These are phyloP conservation scores for Coemansia sp. DNA, from an alignment of 192 early-diverging fungal genomes.

Conservation along the genomic window DNA sequence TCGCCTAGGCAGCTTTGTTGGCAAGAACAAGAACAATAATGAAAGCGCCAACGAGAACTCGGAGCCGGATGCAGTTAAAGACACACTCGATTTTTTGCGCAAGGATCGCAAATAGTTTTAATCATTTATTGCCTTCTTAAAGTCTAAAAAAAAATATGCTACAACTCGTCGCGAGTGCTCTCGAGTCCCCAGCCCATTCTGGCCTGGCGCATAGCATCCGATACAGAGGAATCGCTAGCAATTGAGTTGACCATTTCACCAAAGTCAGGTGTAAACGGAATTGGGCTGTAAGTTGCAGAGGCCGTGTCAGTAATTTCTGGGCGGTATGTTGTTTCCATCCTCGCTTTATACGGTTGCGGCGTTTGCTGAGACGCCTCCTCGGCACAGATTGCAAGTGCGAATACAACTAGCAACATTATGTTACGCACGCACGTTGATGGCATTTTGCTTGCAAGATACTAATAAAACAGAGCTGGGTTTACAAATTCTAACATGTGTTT, in stretches of 20 bases:
- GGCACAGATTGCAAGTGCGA: background rate
- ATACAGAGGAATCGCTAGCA: conserved; percentile 34
- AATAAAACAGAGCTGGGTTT: background rate
- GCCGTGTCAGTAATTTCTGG: conserved; percentile 25
- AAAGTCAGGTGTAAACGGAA: conserved; percentile 45
- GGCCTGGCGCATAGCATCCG: conserved; percentile 38
- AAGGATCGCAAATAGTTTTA: background rate
- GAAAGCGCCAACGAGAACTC: background rate
- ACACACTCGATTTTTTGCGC: background rate
- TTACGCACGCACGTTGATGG: background rate
- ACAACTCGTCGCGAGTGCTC: conserved; percentile 29
- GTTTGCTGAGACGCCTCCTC: background rate
- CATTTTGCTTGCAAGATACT: background rate
- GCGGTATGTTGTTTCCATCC: conserved; percentile 40
- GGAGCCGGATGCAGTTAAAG: background rate
- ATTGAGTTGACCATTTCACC: conserved; percentile 33
- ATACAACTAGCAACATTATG: background rate
- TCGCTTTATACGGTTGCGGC: conserved; percentile 20
- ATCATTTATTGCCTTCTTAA: background rate
- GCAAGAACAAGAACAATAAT: background rate
- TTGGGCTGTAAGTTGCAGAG: conserved; percentile 22
- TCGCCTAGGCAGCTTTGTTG: conserved; percentile 2
- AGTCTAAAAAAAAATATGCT: conserved; percentile 7
- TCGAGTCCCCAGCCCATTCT: conserved; percentile 5
- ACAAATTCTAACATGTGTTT: background rate